phyloP scores from a whole-genome alignment of 306 rosid species.

The Argentina anserina region DNA sequence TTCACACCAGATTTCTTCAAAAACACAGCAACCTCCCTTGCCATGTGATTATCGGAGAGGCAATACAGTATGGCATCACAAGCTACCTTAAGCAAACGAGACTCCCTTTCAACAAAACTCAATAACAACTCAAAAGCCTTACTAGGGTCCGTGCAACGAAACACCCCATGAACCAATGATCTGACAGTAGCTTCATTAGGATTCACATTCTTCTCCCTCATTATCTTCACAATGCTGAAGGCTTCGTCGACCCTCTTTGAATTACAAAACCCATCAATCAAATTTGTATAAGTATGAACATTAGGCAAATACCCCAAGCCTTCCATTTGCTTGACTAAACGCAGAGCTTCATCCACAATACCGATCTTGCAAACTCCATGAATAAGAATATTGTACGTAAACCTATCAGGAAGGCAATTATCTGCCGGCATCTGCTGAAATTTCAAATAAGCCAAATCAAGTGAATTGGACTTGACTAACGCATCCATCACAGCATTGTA shows the following conservation, averaged over 20 bases:
- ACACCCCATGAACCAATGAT: slow-evolving; percentile 72
- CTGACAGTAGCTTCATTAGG: slow-evolving; percentile 75
- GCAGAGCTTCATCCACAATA: slow-evolving; percentile 81
- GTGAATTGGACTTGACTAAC: slow-evolving; percentile 68
- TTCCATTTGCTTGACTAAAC: slow-evolving; percentile 74
- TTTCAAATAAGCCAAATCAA: slow-evolving; percentile 77
- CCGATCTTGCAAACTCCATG: slow-evolving; percentile 80
- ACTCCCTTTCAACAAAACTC: slow-evolving; percentile 45
- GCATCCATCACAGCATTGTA: slow-evolving; percentile 88
- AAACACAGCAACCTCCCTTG: slow-evolving; percentile 44
- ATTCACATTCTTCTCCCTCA: slow-evolving; percentile 57
- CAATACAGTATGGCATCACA: slow-evolving; percentile 62
- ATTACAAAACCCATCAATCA: slow-evolving; percentile 77
- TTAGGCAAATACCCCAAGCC: slow-evolving; percentile 57
- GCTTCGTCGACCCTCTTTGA: slow-evolving; percentile 73
- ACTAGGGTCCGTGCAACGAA: slow-evolving; percentile 51
- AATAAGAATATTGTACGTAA: slow-evolving; percentile 74
- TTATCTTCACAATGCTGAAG: slow-evolving; percentile 50
- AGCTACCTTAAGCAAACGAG: slow-evolving; percentile 42
- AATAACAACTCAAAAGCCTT: slow-evolving; percentile 57
- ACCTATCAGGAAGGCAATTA: slow-evolving; percentile 65
- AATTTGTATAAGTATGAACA: slow-evolving; percentile 68
- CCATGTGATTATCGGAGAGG: slow-evolving; percentile 56
- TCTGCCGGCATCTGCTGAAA: slow-evolving; percentile 74
- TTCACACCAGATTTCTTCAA: slow-evolving; percentile 38